Evolutionary conservation across 1,284 basidiomycete species (phyloP), one percentile per base, ranked within the genome.

Genomic region (Cryptococcus maquisensis): DNA sequence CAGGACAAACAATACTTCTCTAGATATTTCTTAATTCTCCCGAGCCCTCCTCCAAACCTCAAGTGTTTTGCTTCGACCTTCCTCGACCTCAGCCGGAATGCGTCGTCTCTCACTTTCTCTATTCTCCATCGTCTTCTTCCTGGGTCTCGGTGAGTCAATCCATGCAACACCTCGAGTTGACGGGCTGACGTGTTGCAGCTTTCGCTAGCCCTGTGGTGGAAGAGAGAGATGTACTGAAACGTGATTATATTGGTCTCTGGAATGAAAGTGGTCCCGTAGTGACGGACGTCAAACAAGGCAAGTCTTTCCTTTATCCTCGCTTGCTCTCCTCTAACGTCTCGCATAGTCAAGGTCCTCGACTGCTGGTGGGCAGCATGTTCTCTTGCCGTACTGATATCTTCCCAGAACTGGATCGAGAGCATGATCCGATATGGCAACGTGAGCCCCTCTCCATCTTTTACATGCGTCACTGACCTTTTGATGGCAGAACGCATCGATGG

Each of bases 291-390:
- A 50, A 52, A 16, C 67, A 69, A 43, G 52, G 66, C 67, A 51
- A 54, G 65, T 59, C 4, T 28, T 7, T 21, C 20, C 36, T 32
- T 4, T 23, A 39, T 7, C 37, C 26, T 20, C 24, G 32, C 32
- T 54, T 18, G 36, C 36, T 23, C 8, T 26, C 2, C 10, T 18
- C 10, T 24, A 16, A 12, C n/a, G 26, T 15, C 12, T 32, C 20
- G 12, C 12, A 38, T 49, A 69, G 67, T 54, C 9, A 52, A 51
- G 9, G 47, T 62, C 2, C 52, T 57, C 36, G 53, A 70, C 39
- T 70, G 68, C 47, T 70, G 67, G 65, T 55, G 61, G 45, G 58
- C 50, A 21, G 68, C 68, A 3, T 59, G 58, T 5, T 52, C 59
- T 2, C 49, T 67, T 13, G 57, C 66, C 3, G 60, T 68, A 28